Evolutionary conservation across 2,329 filamentous ascomycete genomes (phyloP), one percentile per base, ranked within the genome.

Genomic region (Penicillium sclerotiorum): DNA sequence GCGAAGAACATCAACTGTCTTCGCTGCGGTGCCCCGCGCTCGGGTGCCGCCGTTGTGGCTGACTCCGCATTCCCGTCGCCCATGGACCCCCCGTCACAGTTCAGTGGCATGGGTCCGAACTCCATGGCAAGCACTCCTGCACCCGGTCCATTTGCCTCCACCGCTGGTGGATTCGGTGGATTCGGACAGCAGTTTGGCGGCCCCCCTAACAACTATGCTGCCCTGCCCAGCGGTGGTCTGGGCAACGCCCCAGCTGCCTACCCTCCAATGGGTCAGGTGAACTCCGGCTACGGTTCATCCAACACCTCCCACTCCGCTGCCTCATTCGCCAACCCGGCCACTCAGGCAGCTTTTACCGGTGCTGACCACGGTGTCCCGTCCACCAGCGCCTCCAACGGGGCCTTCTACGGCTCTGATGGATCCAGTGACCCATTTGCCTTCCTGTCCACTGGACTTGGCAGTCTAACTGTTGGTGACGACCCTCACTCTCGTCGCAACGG

Each of bases 1-100:
- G 94, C 94, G 55, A 99, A 99, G 83, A 99, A 99, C 65, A 93
- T 97, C 50, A 95, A 90, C 75, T 99, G 94, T 73, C 84, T 99
- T 56, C 89, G 94, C 52, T 99, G 94, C 69, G 94, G 94, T 70
- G 94, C 93, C 45, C 95, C 91, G 71, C 90, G 94, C 63, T 93
- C 93, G 53, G 90, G 89, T 56, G 94, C 94, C 51, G 92, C 93
- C 13, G 89, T 99, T 43, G 90, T 97, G 50, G 93, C 93, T 23
- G 94, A 97, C 71, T 93, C 91, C 32, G 90, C 89, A 36, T 96
- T 94, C 74, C 88, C 90, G 12, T 92, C 90, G 9, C 87, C 89
- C 17, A 95, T 96, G 88, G 91, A 96, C 55, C 85, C 88, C 41
- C 83, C 88, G 1, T 88, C 89, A 23, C 86, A 85, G 67, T 96